A percentile compares a stretch with the other conserved stretches of the same genome.
Conservation (phyloP, 805 yeast genomes). For the Metschnikowia cerradonensis region DNA sequence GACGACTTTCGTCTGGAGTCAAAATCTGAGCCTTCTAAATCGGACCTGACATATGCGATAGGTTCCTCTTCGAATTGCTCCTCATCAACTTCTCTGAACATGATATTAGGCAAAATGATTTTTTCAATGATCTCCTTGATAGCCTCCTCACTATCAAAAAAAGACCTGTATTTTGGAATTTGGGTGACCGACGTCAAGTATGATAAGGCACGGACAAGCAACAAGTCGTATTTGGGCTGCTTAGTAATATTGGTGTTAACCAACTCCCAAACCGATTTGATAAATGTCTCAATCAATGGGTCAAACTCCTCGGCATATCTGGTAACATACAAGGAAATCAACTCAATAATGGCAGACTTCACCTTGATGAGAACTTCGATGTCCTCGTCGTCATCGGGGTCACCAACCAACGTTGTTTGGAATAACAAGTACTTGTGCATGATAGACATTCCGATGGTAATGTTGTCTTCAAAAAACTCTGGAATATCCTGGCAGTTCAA, state of each 20-base stretch:
- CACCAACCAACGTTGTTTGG: constrained; percentile 50
- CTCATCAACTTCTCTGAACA: constrained; percentile 81
- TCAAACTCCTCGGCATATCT: constrained; percentile 91
- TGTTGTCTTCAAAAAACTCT: constrained; percentile 92
- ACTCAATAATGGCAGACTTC: constrained; percentile 79
- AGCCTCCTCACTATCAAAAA: constrained; percentile 46
- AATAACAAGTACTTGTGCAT: constrained; percentile 77
- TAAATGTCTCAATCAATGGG: constrained; percentile 70
- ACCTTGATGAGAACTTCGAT: constrained; percentile 66
- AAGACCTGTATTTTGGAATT: constrained; percentile 59
- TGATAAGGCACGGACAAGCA: constrained; percentile 75
- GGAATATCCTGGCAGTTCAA: constrained; percentile 97
- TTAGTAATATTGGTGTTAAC: constrained; percentile 54
- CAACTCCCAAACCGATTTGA: constrained; percentile 77
- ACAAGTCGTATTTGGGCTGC: constrained; percentile 76
- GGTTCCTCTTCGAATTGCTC: constrained; percentile 98
- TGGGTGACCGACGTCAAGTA: constrained; percentile 80
- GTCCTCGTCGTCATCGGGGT: constrained; percentile 56
- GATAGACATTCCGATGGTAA: constrained; percentile 70
- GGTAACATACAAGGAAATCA: constrained; percentile 79
- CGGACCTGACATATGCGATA: constrained; percentile 85
- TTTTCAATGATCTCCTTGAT: constrained; percentile 75
- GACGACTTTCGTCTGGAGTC: constrained; percentile 91
- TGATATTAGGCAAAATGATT: constrained; percentile 84
- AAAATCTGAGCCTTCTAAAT: constrained; percentile 90